phyloP scores from a whole-genome alignment of 345 rosid genomes.

The Eucalyptus curtisii region DNA sequence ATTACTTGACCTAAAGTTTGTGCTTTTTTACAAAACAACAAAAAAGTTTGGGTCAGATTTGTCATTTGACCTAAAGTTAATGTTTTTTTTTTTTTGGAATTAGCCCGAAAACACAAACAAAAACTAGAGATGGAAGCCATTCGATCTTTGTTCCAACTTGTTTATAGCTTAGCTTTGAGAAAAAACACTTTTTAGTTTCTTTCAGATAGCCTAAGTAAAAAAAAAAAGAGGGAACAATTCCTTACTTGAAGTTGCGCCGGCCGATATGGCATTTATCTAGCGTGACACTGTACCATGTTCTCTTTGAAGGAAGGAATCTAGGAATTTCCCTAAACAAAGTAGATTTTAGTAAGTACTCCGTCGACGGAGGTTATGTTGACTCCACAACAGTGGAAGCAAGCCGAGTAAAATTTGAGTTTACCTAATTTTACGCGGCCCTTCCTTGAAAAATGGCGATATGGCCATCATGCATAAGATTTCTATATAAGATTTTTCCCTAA shows the following conservation, averaged over 20 bases:
- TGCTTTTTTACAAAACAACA: no score
- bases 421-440: neutral
- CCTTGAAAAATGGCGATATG: neutral
- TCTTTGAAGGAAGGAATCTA: neutral
- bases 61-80: no score
- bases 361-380: neutral
- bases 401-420: neutral
- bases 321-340: neutral
- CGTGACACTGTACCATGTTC: neutral
- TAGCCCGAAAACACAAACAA: neutral
- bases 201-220: neutral
- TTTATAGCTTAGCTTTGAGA: neutral
- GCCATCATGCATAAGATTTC: neutral
- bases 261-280: fast-evolving
- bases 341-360: neutral
- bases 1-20: no score
- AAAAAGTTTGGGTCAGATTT: fast-evolving
- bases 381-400: neutral
- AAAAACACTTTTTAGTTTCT: neutral
- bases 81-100: no score
- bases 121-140: neutral
- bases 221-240: neutral
- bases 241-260: neutral
- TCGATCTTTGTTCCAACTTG: neutral
- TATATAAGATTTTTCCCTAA: neutral